These are phyloP conservation scores for Tetrahymena borealis DNA, from an alignment of 73 alveolate species.

Conservation along the genomic window DNA sequence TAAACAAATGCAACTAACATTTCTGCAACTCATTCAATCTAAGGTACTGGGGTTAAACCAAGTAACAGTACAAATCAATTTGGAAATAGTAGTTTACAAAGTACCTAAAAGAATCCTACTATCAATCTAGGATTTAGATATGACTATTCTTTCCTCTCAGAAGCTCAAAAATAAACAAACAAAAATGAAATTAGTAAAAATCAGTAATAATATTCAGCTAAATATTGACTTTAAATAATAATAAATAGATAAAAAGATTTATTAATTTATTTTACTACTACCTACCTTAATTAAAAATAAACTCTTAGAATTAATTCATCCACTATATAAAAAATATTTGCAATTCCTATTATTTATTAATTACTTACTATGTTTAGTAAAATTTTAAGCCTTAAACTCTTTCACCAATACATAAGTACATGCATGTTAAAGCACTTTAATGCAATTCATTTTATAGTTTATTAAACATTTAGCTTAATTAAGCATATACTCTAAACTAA, in stretches of 20 bases:
- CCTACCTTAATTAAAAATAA: neutral
- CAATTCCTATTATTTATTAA: too few species aligned
- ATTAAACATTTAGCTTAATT: too few species aligned
- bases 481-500: too few species aligned
- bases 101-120: neutral
- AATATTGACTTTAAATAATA: neutral
- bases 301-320: too few species aligned
- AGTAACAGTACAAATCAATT: neutral
- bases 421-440: too few species aligned
- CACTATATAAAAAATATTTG: too few species aligned
- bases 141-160: neutral
- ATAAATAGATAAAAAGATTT: neutral
- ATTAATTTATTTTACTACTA: neutral
- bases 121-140: neutral
- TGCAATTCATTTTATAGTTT: too few species aligned
- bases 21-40: neutral
- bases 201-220: neutral
- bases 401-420: too few species aligned
- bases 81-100: neutral
- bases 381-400: too few species aligned
- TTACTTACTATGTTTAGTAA: too few species aligned
- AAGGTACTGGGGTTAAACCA: neutral
- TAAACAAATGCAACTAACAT: neutral
- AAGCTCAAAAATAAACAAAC: neutral
- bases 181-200: neutral